Evolutionary conservation across 495 filamentous ascomycete genomes (phyloP).

Genomic region (Annulohypoxylon nitens): DNA sequence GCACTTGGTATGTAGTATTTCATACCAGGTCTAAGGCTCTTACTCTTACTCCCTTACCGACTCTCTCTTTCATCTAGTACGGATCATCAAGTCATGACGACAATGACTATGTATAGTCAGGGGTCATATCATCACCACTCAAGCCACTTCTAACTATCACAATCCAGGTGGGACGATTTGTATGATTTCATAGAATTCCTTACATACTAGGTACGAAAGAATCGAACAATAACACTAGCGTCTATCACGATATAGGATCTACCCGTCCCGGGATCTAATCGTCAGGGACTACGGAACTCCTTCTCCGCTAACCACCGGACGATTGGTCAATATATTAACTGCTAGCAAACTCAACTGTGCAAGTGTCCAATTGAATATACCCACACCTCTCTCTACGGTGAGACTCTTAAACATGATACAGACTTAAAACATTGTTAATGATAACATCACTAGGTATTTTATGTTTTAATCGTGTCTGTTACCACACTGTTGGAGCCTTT

Average conservation of each 20-base stretch:
- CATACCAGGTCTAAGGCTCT: conserved; percentile 1
- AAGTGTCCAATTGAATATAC: neutral
- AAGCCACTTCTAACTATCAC: conserved; percentile 20
- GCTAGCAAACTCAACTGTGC: neutral
- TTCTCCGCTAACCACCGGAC: conserved; percentile 18
- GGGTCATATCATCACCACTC: conserved; percentile 34
- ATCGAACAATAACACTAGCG: neutral
- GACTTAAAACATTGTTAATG: conserved; percentile 11
- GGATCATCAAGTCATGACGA: conserved; percentile 39
- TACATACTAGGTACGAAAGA: neutral
- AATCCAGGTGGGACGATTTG: conserved; percentile 6
- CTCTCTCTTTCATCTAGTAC: conserved; percentile 6
- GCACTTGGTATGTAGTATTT: neutral
- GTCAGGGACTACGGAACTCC: conserved; percentile 14
- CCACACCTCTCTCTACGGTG: conserved; percentile 6
- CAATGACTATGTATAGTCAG: conserved; percentile 20
- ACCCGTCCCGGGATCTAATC: neutral
- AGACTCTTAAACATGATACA: conserved; percentile 21
- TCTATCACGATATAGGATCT: conserved; percentile 11
- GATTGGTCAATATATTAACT: neutral
- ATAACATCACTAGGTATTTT: neutral
- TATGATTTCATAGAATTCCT: neutral
- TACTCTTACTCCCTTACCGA: conserved; percentile 3
- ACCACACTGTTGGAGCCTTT: neutral
- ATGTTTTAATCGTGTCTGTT: neutral